phyloP scores from a whole-genome alignment of 2,329 filamentous ascomycete genomes.

The Fusarium devonianum region DNA sequence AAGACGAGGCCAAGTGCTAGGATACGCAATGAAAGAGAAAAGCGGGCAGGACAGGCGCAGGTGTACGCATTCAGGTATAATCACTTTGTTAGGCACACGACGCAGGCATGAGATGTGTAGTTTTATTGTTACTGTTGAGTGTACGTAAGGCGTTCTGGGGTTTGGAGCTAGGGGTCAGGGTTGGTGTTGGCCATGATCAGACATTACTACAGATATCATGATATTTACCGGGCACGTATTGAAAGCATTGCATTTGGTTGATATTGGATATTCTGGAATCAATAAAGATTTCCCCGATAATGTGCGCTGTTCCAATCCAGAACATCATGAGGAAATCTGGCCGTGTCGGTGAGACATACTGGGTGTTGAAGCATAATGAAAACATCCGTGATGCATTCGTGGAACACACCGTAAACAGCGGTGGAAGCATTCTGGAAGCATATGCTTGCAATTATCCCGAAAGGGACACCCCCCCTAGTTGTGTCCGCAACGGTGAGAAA shows the following conservation, averaged over 20 bases:
- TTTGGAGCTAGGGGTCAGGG: conserved; percentile 13
- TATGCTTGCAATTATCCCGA: conserved; percentile 8
- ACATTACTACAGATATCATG: conserved; percentile 31
- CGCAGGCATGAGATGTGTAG: conserved; percentile 19
- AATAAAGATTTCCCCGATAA: not conserved
- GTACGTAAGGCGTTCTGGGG: conserved; percentile 41
- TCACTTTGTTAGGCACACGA: conserved; percentile 25
- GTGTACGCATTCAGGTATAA: conserved; percentile 12
- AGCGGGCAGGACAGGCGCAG: conserved; percentile 10
- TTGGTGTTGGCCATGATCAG: conserved; percentile 14
- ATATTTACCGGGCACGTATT: conserved; percentile 24
- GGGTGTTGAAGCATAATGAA: conserved; percentile 5
- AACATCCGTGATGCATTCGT: conserved; percentile 5
- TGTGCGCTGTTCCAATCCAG: no score
- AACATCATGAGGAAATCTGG: no score
- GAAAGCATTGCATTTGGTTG: conserved; percentile 20
- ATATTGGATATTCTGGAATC: conserved; percentile 6
- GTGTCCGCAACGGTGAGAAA: conserved; percentile 2
- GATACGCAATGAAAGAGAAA: conserved; percentile 22
- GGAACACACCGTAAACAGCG: not conserved
- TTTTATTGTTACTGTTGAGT: conserved; percentile 30
- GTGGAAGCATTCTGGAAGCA: conserved; percentile 10
- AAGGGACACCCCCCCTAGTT: no score
- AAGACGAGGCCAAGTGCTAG: conserved; percentile 16
- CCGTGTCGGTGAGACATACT: no score